phyloP scores from a whole-genome alignment of 108 stramenopile species.

The Schizochytrium sp. region DNA sequence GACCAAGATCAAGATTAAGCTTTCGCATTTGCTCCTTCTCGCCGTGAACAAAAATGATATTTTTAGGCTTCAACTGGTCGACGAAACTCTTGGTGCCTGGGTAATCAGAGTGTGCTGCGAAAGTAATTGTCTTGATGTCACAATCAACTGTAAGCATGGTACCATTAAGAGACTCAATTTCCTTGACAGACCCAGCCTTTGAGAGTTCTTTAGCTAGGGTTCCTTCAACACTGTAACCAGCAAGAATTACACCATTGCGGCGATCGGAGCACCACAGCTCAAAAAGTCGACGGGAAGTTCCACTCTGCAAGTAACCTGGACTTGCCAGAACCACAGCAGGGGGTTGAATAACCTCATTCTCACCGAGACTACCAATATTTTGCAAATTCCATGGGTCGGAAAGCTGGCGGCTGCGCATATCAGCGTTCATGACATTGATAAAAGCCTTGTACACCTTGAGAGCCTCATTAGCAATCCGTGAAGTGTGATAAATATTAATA shows the following conservation, averaged over 20 bases:
- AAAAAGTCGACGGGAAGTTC: slow-evolving; percentile 93
- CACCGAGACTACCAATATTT: slow-evolving; percentile 87
- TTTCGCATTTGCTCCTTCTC: slow-evolving; percentile 95
- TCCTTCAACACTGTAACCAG: slow-evolving; percentile 98
- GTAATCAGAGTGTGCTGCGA: slow-evolving; percentile 98
- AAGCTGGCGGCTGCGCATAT: slow-evolving; percentile 86
- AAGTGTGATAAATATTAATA: slow-evolving; percentile 94
- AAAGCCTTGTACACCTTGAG: slow-evolving; percentile 97
- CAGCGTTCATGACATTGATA: slow-evolving; percentile 94
- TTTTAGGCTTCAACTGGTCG: slow-evolving; percentile 79
- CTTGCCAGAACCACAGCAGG: slow-evolving; percentile 95
- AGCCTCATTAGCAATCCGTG: slow-evolving; percentile 89
- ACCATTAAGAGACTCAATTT: slow-evolving; percentile 93
- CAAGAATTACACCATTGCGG: slow-evolving; percentile 94
- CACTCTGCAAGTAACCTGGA: slow-evolving; percentile 97
- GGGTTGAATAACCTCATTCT: slow-evolving; percentile 87
- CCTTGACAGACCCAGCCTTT: slow-evolving; percentile 87
- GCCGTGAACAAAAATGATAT: slow-evolving; percentile 98
- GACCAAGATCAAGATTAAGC: slow-evolving; percentile 84
- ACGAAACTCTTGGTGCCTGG: slow-evolving; percentile 78
- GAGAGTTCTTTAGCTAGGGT: slow-evolving; percentile 94
- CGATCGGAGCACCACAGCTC: slow-evolving; percentile 96
- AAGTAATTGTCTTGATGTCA: slow-evolving; percentile 93
- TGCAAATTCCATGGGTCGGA: slow-evolving; percentile 90
- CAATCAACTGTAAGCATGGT: slow-evolving; percentile 84